Base-by-base conservation (phyloP, 352 stramenopile species). In the Blastocystis sp. region DNA sequence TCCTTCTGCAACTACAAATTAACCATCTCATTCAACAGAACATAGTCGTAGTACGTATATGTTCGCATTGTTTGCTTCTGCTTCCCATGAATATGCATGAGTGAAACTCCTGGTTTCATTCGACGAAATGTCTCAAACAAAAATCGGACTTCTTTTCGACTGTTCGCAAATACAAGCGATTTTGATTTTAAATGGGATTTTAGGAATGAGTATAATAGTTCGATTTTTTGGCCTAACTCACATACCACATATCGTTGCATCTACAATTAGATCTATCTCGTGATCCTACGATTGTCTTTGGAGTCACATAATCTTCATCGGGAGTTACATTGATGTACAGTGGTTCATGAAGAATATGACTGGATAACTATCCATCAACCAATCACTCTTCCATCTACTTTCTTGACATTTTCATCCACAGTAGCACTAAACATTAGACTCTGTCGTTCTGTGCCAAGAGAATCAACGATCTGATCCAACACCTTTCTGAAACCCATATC, bases 41-140 rank as follows among this genome's bases (percentile, higher is more conserved):
- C 88, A 89, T 98, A 99, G 88, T 99, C 96, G 87, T 98, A 98
- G 91, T 99, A 99, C 51, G 98, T 95, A 88, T 98, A 93, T 11
- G 97, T 96, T 52, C 97, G 93, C 88, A 96, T 97, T 9, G 93
- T 93, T 90, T 99, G 96, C 88, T 97, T 97, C 89, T 98, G 95
- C 90, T 98, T 99, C 54, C 97, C 97, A 88, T 99, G 97, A 14
- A 99, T 91, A 5, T 95, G 93, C 91, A 97, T 93, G 0, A 99
- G 89, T 42, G 95, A 94, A 29, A 98, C 91, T 37, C 97, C 97
- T 0, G 97, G 97, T 89, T 98, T 95, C 46, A 99, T 89, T 63
- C 95, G 95, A 89, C 95, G 97, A 66, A 98, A 97, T 21, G 97
- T 88, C 69, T 96, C 92, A 91, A 96, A 95, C 12, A 97, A 90